Percentiles rank a stretch among this genome's conserved stretches.
Conservation (phyloP, 805 yeast species). For the Hanseniaspora clermontiae region DNA sequence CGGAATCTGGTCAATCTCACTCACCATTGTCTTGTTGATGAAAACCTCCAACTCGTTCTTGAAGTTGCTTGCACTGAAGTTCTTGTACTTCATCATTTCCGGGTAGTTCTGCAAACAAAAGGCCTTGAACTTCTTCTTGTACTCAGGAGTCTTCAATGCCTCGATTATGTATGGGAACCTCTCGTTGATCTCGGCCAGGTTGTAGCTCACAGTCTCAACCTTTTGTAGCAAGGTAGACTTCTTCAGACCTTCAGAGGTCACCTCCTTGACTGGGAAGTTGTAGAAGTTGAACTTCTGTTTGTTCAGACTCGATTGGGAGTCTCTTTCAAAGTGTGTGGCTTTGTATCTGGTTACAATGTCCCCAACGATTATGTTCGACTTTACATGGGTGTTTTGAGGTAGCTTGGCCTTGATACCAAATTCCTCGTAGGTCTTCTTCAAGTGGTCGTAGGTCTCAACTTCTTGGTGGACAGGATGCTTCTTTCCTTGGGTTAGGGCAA, state of each 20-base stretch:
- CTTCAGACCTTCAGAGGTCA: constrained; percentile 16
- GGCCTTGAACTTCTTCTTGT: constrained; percentile 41
- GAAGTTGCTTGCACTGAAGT: constrained; percentile 26
- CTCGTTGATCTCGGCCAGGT: background rate
- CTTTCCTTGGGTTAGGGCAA: constrained; percentile 15
- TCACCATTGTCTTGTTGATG: constrained; percentile 23
- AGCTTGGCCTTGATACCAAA: constrained; percentile 64
- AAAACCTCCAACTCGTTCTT: constrained; percentile 32
- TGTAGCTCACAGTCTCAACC: background rate
- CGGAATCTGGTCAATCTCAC: constrained; percentile 12
- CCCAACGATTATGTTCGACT: constrained; percentile 48
- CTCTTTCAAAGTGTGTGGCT: constrained; percentile 37
- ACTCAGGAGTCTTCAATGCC: constrained; percentile 2
- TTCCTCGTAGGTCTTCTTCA: constrained; percentile 48
- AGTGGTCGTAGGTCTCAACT: constrained; percentile 53
- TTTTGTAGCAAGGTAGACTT: constrained; percentile 28
- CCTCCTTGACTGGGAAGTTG: constrained; percentile 33
- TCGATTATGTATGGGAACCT: background rate
- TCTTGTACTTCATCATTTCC: constrained; percentile 25
- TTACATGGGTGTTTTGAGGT: constrained; percentile 44
- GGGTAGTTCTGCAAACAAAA: constrained; percentile 46
- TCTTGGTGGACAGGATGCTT: constrained; percentile 57
- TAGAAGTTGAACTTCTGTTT: constrained; percentile 57
- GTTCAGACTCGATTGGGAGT: constrained; percentile 52
- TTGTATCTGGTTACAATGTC: constrained; percentile 55